Evolutionary conservation across 257 asterid species (phyloP).

Genomic region (Solanum tarapatanum): DNA sequence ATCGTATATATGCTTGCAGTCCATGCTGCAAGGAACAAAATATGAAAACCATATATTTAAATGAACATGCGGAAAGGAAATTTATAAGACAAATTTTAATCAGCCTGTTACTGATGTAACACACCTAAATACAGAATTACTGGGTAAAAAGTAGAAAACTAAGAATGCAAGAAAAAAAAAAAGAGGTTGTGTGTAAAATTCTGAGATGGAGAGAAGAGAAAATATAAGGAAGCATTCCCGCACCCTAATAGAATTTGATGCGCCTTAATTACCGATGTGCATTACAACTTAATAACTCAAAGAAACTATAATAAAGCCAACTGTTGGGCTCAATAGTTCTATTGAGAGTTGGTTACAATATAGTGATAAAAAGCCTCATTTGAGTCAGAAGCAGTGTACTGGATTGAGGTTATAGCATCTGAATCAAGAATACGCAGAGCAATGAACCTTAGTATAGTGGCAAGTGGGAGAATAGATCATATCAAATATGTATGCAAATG

Average conservation of each 20-base stretch:
- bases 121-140: not conserved
- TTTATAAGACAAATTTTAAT: not conserved
- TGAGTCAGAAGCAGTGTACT: not conserved
- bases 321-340: not conserved
- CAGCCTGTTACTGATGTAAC: not conserved
- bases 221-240: not conserved
- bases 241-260: not conserved
- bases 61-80: not conserved
- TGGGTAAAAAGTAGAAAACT: not conserved
- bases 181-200: not conserved
- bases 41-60: not conserved
- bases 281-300: not conserved
- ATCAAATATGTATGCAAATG: not conserved
- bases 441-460: not conserved
- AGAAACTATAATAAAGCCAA: not conserved
- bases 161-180: not conserved
- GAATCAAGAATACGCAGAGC: not conserved
- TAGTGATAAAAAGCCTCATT: not conserved
- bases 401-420: not conserved
- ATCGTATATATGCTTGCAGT: constrained; percentile 92
- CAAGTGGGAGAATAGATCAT: not conserved
- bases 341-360: not conserved
- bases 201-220: not conserved
- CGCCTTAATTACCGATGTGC: not conserved
- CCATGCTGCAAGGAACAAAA: constrained; percentile 39